Conservation (phyloP, 257 asterid genomes). For the Anisodus tanguticus region DNA sequence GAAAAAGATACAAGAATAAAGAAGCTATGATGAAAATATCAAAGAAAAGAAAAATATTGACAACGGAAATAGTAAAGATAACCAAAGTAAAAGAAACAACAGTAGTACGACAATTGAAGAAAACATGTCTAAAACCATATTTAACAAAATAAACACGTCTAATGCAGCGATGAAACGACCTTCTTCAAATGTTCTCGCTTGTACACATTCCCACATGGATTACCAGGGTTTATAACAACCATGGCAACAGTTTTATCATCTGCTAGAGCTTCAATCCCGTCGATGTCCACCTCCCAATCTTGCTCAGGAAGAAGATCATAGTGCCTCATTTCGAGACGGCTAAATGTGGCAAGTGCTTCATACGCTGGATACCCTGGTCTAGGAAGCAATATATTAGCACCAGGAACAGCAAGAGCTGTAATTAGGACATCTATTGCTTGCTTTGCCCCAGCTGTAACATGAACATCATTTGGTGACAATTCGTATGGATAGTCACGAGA, state of each 20-base stretch:
- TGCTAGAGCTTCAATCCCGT: slow-evolving; percentile 59
- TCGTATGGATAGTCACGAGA: slow-evolving; percentile 51
- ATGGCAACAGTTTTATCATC: slow-evolving; percentile 73
- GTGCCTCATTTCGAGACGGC: slow-evolving; percentile 62
- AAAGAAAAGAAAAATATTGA: too few relatives aligned
- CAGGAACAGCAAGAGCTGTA: slow-evolving; percentile 62
- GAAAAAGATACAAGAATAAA: too few relatives aligned
- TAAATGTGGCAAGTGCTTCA: slow-evolving; percentile 61
- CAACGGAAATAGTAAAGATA: too few relatives aligned
- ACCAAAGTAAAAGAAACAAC: too few relatives aligned
- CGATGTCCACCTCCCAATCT: slow-evolving; percentile 74
- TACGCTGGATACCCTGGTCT: slow-evolving; percentile 69
- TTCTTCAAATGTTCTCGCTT: slow-evolving; percentile 55
- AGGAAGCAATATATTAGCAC: slow-evolving; percentile 68
- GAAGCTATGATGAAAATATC: too few relatives aligned
- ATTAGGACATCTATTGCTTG: slow-evolving; percentile 67
- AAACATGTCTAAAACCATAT: background rate
- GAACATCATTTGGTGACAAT: slow-evolving; percentile 56
- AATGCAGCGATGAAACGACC: slow-evolving; percentile 40
- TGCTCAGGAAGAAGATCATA: slow-evolving; percentile 62
- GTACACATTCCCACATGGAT: slow-evolving; percentile 79
- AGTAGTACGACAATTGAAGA: too few relatives aligned
- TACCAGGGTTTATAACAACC: slow-evolving; percentile 73
- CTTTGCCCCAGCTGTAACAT: slow-evolving; percentile 62
- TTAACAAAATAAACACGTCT: background rate